phyloP scores from a whole-genome alignment of 768 basidiomycete species.

The Brasilioporus rufonigricans region DNA sequence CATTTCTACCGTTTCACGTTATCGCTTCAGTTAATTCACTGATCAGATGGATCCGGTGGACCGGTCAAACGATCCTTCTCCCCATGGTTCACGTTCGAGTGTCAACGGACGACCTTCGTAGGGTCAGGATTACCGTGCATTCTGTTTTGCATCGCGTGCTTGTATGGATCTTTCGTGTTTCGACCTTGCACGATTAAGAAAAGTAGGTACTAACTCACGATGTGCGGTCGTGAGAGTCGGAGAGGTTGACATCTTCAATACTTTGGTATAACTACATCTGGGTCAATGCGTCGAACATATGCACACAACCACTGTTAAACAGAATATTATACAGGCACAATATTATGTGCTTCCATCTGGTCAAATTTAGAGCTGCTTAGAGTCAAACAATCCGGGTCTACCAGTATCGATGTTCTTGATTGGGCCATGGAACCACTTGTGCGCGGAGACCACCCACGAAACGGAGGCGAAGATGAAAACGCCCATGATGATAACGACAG shows the following conservation, averaged over 20 bases:
- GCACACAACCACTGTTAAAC: neutral
- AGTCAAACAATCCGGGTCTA: neutral
- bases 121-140: neutral
- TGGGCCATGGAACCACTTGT: constrained; percentile 70
- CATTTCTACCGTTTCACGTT: neutral
- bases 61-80: constrained; percentile 20
- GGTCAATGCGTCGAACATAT: neutral
- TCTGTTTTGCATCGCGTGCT: neutral
- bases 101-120: constrained; percentile 26
- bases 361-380: constrained; percentile 11
- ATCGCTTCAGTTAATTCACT: neutral
- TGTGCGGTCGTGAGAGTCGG: neutral
- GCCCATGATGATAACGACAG: constrained; percentile 60
- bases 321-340: neutral
- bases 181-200: constrained; percentile 1
- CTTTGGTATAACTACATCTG: neutral
- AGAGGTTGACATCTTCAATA: neutral
- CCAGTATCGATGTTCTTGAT: constrained; percentile 45
- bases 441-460: constrained; percentile 67
- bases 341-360: neutral
- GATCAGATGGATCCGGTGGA: constrained; percentile 13
- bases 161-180: neutral
- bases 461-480: constrained; percentile 63
- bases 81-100: constrained; percentile 21
- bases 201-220: neutral